A percentile compares a stretch with the other conserved stretches of the same genome.
Evolutionary conservation across 1,139 yeast species (phyloP).

Genomic region (Yamadazyma triangularis): DNA sequence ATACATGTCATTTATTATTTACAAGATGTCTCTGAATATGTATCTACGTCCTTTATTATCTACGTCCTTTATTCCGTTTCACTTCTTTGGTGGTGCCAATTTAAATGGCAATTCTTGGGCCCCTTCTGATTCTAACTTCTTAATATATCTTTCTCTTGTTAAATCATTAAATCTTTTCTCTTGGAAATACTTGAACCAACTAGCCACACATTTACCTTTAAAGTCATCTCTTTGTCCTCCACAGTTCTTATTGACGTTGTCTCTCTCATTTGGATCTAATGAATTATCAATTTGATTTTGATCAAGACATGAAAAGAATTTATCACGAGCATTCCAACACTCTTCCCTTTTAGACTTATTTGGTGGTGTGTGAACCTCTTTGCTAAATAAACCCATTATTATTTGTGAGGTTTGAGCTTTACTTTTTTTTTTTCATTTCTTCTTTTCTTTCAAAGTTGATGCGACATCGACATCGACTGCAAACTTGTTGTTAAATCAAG

Average conservation of each 20-base stretch:
- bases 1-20: too few species aligned
- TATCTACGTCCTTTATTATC: too few species aligned
- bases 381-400: background rate
- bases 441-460: too few species aligned
- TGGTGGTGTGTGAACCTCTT: constrained; percentile 31
- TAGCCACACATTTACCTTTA: constrained; percentile 39
- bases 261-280: constrained; percentile 32
- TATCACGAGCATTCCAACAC: constrained; percentile 45
- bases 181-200: constrained; percentile 46
- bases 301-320: constrained; percentile 38
- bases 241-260: constrained; percentile 31
- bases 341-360: constrained; percentile 34
- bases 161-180: constrained; percentile 44
- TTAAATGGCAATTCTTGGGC: constrained; percentile 47
- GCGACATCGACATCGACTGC: constrained; percentile 9
- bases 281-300: constrained; percentile 41
- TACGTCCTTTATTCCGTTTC: background rate
- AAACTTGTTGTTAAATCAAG: too few species aligned
- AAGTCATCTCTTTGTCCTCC: constrained; percentile 32
- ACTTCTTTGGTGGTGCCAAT: constrained; percentile 22
- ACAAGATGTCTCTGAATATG: too few species aligned
- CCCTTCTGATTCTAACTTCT: constrained; percentile 43
- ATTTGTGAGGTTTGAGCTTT: too few species aligned
- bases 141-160: constrained; percentile 37
- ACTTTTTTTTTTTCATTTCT: too few species aligned